Base-by-base conservation (phyloP, 805 yeast species). In the Cyberlindnera lachancei region DNA sequence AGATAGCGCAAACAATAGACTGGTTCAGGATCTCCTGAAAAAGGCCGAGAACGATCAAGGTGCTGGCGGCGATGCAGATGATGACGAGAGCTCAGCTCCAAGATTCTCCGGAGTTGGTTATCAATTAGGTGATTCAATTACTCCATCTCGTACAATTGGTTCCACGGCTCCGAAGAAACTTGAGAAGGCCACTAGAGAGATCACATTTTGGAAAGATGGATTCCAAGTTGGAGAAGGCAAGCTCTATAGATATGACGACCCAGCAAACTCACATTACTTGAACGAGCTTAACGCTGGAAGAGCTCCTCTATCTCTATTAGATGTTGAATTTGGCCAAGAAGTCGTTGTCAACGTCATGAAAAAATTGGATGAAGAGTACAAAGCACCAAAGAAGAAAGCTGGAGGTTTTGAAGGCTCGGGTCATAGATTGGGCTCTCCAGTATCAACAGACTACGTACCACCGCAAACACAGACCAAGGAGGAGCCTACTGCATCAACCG, bases 201-300 rank as follows among this genome's bases (percentile, higher is more conserved):
- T 92, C 40, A 85, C 94, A 0, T 90, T 92, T 55, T 92, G 98
- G 98, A 80, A 77, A 45, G 90, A 92, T 50, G 98, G 98, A 2
- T 92, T 92, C 59, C 85, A 86, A 41, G 87, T 92, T 17, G 97
- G 92, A 20, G 95, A 88, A 30, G 97, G 97, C 3, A 73, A 74
- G 16, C 67, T 92, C 35, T 79, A 72, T 55, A 67, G 92, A 37
- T 92, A 87, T 55, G 96, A 90, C 50, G 97, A 92, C 55, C 95
- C 95, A 6, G 75, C 71, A n/a, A 92, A 90, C 54, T 78, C 78
- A 29, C 71, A 68, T 27, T 81, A 84, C 42, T 64, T 92, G 47
- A 70, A 76, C 42, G 92, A 88, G 44, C 69, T 92, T 58, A 82
- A 84, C 51, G 70, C 77, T 35, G 98, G 98, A 8, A 69, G 94